Base-by-base conservation (phyloP, 139 green algal species). In the Penium margaritaceum region DNA sequence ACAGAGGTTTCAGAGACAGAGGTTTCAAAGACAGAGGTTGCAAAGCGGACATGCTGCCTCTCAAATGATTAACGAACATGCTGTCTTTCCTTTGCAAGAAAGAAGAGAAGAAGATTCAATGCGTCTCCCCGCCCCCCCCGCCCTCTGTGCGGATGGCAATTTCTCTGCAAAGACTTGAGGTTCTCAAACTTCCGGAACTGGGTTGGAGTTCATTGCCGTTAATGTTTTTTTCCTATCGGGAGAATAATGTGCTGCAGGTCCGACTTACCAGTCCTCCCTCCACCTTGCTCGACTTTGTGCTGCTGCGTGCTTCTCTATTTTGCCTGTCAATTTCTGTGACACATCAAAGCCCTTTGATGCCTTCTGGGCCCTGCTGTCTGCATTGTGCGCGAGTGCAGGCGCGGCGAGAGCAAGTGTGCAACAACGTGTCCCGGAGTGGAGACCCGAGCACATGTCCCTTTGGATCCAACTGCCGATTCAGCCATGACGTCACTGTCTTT, bases 391-490 rank as follows among this genome's bases (percentile, higher is more conserved):
- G n/a, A n/a, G n/a, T n/a, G n/a, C n/a, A n/a, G n/a, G n/a, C n/a
- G n/a, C n/a, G n/a, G n/a, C n/a, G n/a, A n/a, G n/a, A n/a, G n/a
- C 47, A 58, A 24, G n/a, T 24, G 47, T 58, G 47, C 47, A 58
- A 58, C 47, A 58, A 21, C 29, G 47, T 58, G 29, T 21, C 47
- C n/a, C 47, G 47, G 27, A 58, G n/a, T 33, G 47, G 47, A 21
- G 47, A 58, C 47, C 47, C 47, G 47, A 3, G n/a, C 47, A 33
- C 64, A 14, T 80, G 72, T 44, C 63, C 44, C 12, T 80, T 67
- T 53, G 72, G 72, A 2, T 21, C 3, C 34, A 53, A 6, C 14
- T 80, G 72, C 39, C 72, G 65, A 29, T 73, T 80, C 46, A 80
- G 34, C 35, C 72, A 80, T 29, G 72, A 80, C 47, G 12, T 80